Evolutionary conservation across 805 yeast species (phyloP).

Genomic region (Schwanniomyces occidentalis): DNA sequence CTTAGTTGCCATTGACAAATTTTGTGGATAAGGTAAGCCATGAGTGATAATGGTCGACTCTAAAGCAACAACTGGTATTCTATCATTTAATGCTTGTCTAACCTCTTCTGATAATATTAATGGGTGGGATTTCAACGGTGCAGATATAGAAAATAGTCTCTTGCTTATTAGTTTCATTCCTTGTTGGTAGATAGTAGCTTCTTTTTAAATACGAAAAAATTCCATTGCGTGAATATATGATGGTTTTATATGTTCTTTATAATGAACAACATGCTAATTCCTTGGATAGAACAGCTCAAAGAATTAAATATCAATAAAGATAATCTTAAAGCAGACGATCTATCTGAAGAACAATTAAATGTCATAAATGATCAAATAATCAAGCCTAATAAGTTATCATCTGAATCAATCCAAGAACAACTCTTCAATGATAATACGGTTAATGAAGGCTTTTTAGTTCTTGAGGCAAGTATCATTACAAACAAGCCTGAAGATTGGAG

Average conservation of each 20-base stretch:
- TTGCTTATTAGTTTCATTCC: constrained; percentile 3
- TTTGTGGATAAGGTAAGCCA: constrained; percentile 82
- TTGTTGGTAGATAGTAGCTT: neutral
- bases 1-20: constrained; percentile 65
- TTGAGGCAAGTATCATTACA: constrained; percentile 6
- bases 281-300: neutral
- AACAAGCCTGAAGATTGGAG: constrained; percentile 1
- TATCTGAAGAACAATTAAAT: neutral
- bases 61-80: constrained; percentile 72
- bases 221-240: too few species aligned
- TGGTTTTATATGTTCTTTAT: too few species aligned
- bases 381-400: constrained; percentile 1
- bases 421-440: constrained; percentile 3
- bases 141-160: constrained; percentile 3
- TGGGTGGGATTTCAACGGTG: constrained; percentile 10
- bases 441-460: constrained; percentile 6
- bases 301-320: neutral
- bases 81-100: constrained; percentile 55
- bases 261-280: constrained; percentile 1
- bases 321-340: neutral
- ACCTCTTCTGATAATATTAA: constrained; percentile 51
- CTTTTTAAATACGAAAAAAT: too few species aligned
- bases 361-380: neutral
- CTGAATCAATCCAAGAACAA: constrained; percentile 4
- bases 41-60: constrained; percentile 90